These are phyloP conservation scores for Bacterosira constricta DNA, from an alignment of 108 stramenopile genomes.

Conservation along the genomic window DNA sequence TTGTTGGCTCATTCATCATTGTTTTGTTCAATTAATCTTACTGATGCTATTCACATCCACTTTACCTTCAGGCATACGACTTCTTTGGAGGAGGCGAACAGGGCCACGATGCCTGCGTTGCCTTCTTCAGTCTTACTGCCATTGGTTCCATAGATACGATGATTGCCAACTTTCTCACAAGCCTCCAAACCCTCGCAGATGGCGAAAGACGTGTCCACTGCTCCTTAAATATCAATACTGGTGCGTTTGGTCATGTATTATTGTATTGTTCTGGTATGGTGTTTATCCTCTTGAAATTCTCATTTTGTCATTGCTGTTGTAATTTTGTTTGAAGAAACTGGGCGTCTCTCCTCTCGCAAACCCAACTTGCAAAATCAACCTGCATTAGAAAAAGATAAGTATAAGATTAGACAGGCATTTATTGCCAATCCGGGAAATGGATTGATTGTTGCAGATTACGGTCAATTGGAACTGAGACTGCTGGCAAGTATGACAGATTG, in stretches of 20 bases:
- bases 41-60: background rate
- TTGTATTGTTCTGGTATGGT: too few species aligned
- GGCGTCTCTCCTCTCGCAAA: constrained; percentile 92
- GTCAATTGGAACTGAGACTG: constrained; percentile 96
- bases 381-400: constrained; percentile 97
- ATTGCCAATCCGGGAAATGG: constrained; percentile 88
- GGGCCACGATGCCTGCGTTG: constrained; percentile 93
- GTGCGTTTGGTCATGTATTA: background rate
- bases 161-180: constrained; percentile 89
- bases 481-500: constrained; percentile 97
- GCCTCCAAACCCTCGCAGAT: constrained; percentile 90
- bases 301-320: too few species aligned
- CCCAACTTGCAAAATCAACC: constrained; percentile 99
- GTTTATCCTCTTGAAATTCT: too few species aligned
- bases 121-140: constrained; percentile 83
- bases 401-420: constrained; percentile 94
- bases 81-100: constrained; percentile 80
- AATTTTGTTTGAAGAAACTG: too few species aligned
- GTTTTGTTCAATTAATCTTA: background rate
- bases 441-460: constrained; percentile 99
- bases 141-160: constrained; percentile 97
- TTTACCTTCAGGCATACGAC: constrained; percentile 64
- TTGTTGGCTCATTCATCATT: constrained; percentile 1
- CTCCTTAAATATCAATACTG: constrained; percentile 96
- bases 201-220: constrained; percentile 94